Evolutionary conservation across 2,329 filamentous ascomycete species (phyloP), one percentile per base, ranked within the genome.

Genomic region (Alternaria ventricosa): DNA sequence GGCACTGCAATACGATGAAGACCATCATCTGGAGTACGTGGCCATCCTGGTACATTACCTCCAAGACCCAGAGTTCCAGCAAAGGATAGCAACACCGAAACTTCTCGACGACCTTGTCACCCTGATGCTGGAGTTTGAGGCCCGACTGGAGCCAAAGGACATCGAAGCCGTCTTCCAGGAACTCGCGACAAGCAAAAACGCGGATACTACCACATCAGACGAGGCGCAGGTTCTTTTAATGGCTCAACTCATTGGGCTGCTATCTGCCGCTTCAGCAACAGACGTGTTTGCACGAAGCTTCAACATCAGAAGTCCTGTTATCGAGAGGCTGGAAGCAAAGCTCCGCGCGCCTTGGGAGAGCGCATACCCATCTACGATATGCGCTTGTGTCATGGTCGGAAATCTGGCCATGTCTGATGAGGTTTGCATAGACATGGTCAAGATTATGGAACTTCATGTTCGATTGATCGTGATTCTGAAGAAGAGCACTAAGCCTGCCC

Each of bases 361-460:
- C 20, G 63, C 63, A 23, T 66, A 67, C 5, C 78, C 75, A 43
- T 77, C 72, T 6, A 74, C 70, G 2, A 75, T 79, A 36, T 79
- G 74, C 46, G 71, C 73, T 30, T 80, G 77, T 56, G 74, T 80
- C 43, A 76, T 79, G 49, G 73, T 81, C n/a, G 79, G 78, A 5
- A 81, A 81, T 46, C 60, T 80, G 27, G 78, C 78, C 6, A 78
- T 78, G 57, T 77, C 77, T 3, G 78, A 81, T 46, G 61, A 74
- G 53, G 68, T 72, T 3, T 79, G 73, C 54, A 75, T 74, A 15
- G 64, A 75, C 15, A 78, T 81, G 75, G 78, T 80, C 36, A 69
- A 76, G 57, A 73, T 75, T 10, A 70, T 74, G 69, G 65, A 71
- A 20, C 50, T 79, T 23, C 77, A 80, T 57, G 25, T 73, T 25